Conservation (phyloP, 192 early-diverging fungal species). For the Linnemannia hyalina region DNA sequence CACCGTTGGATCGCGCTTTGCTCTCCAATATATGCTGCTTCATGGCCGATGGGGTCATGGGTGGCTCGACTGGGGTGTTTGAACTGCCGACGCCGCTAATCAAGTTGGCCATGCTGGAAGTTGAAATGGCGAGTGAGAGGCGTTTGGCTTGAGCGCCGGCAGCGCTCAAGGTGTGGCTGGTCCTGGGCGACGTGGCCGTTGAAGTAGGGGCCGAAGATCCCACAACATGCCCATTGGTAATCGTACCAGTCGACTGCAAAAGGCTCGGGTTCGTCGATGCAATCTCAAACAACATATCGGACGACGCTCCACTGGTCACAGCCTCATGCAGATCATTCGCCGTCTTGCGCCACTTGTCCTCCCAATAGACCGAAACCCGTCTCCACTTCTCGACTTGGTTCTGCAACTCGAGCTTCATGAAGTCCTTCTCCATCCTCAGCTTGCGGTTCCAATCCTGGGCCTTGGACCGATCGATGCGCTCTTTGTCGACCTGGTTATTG, state of each 20-base stretch:
- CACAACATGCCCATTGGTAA: not conserved
- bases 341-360: slow-evolving; percentile 55
- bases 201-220: slow-evolving; percentile 1
- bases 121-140: slow-evolving; percentile 35
- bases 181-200: slow-evolving; percentile 18
- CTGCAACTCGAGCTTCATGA: slow-evolving; percentile 55
- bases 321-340: slow-evolving; percentile 54
- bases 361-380: slow-evolving; percentile 52
- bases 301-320: slow-evolving; percentile 41
- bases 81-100: not conserved
- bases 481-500: slow-evolving; percentile 45
- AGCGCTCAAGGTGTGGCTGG: slow-evolving; percentile 16
- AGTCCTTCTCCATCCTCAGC: slow-evolving; percentile 55
- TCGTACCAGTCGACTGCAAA: not conserved
- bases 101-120: not conserved
- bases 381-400: slow-evolving; percentile 57
- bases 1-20: slow-evolving; percentile 23
- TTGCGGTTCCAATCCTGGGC: slow-evolving; percentile 57
- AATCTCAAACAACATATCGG: slow-evolving; percentile 44
- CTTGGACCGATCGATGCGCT: slow-evolving; percentile 44
- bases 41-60: slow-evolving; percentile 36
- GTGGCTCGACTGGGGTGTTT: not conserved
- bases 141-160: slow-evolving; percentile 20
- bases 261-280: slow-evolving; percentile 11
- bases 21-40: slow-evolving; percentile 39